A percentile compares a stretch with the other conserved stretches of the same genome.
Evolutionary conservation across 1,139 yeast species (phyloP).

Genomic region (Blastobotrys indianensis): DNA sequence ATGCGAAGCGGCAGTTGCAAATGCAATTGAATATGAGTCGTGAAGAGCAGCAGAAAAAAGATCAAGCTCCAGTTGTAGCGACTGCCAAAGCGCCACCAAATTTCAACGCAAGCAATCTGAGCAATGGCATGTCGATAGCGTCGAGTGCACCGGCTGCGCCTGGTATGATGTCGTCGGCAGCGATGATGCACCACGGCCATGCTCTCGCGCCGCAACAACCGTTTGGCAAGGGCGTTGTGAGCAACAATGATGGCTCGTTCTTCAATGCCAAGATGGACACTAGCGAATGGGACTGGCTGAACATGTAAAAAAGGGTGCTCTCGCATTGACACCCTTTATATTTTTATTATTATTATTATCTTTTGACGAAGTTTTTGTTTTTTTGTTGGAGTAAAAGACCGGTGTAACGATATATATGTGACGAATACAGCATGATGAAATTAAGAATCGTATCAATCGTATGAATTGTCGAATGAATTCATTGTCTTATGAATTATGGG

Average conservation of each 20-base stretch:
- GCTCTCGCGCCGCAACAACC: too few relatives aligned
- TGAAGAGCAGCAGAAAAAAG: not conserved
- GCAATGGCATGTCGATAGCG: not conserved
- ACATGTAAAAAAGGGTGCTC: constrained; percentile 1
- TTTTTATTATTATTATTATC: not conserved
- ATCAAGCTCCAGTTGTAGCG: not conserved
- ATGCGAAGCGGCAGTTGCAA: constrained; percentile 8
- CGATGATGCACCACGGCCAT: too few relatives aligned
- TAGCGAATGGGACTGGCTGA: constrained; percentile 10
- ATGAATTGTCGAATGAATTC: too few relatives aligned
- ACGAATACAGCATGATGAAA: too few relatives aligned
- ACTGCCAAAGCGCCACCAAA: constrained; percentile 1
- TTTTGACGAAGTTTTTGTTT: too few relatives aligned
- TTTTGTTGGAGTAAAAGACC: too few relatives aligned
- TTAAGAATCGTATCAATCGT: too few relatives aligned
- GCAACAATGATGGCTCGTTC: not conserved
- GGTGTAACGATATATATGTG: too few relatives aligned
- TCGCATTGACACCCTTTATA: not conserved
- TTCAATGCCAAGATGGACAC: constrained; percentile 5
- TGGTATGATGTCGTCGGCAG: not conserved
- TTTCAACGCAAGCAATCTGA: not conserved
- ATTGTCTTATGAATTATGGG: too few relatives aligned
- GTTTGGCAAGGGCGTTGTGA: not conserved
- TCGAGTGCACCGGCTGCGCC: too few relatives aligned
- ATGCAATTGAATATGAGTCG: constrained; percentile 3